Evolutionary conservation across 176 grass and related monocot genomes (phyloP).

Genomic region (Carex pumila): DNA sequence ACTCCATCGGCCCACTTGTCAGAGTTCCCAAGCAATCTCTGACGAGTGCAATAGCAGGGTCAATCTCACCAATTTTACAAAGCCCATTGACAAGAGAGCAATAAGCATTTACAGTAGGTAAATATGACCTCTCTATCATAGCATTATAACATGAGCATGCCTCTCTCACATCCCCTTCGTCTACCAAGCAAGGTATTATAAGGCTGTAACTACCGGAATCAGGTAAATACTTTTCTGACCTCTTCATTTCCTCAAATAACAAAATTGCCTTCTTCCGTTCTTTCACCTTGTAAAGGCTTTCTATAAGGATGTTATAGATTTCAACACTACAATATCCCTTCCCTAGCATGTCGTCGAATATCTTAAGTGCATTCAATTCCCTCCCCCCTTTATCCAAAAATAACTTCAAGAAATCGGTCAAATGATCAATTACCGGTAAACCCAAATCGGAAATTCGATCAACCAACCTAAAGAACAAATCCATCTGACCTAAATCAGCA

Average conservation of each 20-base stretch:
- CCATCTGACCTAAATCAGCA: slow-evolving; percentile 51
- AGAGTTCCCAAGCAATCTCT: slow-evolving; percentile 82
- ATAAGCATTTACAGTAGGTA: slow-evolving; percentile 52
- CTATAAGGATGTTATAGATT: slow-evolving; percentile 76
- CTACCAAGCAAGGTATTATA: slow-evolving; percentile 85
- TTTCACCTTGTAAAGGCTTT: slow-evolving; percentile 55
- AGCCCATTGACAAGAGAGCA: slow-evolving; percentile 66
- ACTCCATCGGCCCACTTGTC: slow-evolving; percentile 80
- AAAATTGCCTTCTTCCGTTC: slow-evolving; percentile 41
- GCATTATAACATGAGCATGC: slow-evolving; percentile 75
- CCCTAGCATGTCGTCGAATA: slow-evolving; percentile 51
- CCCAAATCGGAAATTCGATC: slow-evolving; percentile 37
- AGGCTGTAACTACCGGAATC: slow-evolving; percentile 60
- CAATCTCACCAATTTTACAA: slow-evolving; percentile 70
- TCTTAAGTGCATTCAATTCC: slow-evolving; percentile 45
- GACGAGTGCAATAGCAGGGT: slow-evolving; percentile 56
- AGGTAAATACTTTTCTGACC: slow-evolving; percentile 34
- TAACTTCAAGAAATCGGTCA: slow-evolving; percentile 42
- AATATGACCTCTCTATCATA: slow-evolving; percentile 62
- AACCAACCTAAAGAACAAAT: slow-evolving; percentile 42
- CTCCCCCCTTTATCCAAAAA: slow-evolving; percentile 49
- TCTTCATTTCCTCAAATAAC: slow-evolving; percentile 64
- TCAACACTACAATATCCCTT: slow-evolving; percentile 45
- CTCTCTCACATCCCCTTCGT: slow-evolving; percentile 58
- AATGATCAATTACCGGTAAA: slow-evolving; percentile 45